These are phyloP conservation scores for Hondaea fermentalgiana DNA, from an alignment of 108 stramenopile genomes.

Conservation along the genomic window DNA sequence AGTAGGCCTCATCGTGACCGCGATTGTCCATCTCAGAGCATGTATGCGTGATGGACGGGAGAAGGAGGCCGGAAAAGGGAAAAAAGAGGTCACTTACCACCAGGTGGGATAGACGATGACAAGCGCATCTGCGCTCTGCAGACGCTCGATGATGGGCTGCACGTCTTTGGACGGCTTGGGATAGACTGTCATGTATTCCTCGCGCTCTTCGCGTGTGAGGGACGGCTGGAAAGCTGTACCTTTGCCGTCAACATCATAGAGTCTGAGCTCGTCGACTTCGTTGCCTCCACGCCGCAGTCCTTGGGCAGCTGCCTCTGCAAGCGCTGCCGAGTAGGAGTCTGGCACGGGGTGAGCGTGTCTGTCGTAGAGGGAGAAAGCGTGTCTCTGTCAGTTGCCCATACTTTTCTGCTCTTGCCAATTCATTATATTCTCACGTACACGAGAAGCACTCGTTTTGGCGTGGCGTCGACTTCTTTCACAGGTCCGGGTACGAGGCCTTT, in stretches of 20 bases:
- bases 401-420: no score
- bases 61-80: background rate
- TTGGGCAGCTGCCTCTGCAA: background rate
- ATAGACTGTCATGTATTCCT: background rate
- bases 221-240: background rate
- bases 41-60: background rate
- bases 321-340: background rate
- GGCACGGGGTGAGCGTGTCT: background rate
- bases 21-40: background rate
- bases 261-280: background rate
- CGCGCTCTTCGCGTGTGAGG: background rate
- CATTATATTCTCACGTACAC: background rate
- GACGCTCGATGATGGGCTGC: background rate
- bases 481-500: background rate
- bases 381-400: background rate
- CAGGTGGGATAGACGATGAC: constrained; percentile 7
- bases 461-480: background rate
- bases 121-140: background rate
- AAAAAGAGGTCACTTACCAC: background rate
- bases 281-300: background rate
- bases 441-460: background rate
- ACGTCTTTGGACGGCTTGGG: background rate
- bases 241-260: background rate
- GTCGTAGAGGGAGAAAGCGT: background rate
- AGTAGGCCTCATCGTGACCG: no score